These are phyloP conservation scores for Aspergillus homomorphus DNA, from an alignment of 495 filamentous ascomycete genomes.

Conservation along the genomic window DNA sequence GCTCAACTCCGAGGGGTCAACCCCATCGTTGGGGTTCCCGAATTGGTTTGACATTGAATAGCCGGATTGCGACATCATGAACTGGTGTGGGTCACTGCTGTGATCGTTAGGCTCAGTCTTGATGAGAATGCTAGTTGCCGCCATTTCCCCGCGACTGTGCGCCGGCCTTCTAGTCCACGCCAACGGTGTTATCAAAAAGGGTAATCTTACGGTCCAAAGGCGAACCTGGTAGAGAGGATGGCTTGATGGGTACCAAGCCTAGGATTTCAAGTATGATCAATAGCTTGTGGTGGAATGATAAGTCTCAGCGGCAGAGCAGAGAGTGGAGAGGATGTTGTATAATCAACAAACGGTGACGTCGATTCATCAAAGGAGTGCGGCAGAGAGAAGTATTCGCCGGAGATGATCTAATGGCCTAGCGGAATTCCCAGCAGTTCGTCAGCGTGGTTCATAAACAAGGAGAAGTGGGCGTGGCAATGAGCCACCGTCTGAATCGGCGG, in stretches of 20 bases:
- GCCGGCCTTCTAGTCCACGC: conserved; percentile 13
- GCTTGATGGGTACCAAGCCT: neutral
- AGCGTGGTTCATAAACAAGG: neutral
- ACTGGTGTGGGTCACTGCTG: conserved; percentile 46
- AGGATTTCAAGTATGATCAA: neutral
- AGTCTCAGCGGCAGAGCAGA: neutral
- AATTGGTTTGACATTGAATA: conserved; percentile 69
- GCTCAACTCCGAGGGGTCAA: conserved; percentile 84
- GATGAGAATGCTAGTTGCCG: conserved; percentile 61
- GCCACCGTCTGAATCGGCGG: neutral
- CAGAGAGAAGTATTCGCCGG: neutral
- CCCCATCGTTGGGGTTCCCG: conserved; percentile 57
- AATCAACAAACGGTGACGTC: conserved; percentile 1
- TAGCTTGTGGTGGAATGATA: neutral
- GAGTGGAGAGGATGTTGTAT: neutral
- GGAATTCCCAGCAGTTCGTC: neutral
- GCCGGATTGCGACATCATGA: conserved; percentile 55
- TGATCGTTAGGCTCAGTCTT: conserved; percentile 75
- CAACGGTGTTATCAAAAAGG: conserved; percentile 14
- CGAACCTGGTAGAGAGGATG: neutral
- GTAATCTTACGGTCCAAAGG: conserved; percentile 24
- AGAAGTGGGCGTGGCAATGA: neutral
- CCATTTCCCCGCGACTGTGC: conserved; percentile 28
- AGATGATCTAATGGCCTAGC: neutral
- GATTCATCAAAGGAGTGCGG: conserved; percentile 3